Evolutionary conservation across 345 rosid genomes (phyloP).

Genomic region (Arabidopsis arenosa): DNA sequence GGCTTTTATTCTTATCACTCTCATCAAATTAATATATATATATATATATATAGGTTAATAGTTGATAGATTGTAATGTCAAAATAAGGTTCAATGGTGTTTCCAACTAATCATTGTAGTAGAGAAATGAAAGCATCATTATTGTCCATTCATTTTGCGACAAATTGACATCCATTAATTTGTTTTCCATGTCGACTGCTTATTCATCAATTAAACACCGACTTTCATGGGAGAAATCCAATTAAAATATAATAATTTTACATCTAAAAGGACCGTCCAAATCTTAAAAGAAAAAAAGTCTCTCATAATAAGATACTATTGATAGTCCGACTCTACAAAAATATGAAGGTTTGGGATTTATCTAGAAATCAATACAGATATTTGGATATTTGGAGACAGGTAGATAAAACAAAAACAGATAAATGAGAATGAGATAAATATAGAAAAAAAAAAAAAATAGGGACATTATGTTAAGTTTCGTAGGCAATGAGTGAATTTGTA

Average conservation of each 20-base stretch:
- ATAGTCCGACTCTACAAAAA: background rate
- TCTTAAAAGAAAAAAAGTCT: background rate
- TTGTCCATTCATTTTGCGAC: constrained; percentile 24
- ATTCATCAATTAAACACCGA: constrained; percentile 9
- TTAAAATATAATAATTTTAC: background rate
- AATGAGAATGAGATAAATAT: too few species aligned
- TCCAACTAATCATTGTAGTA: constrained; percentile 10
- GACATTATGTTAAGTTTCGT: background rate
- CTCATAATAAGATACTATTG: background rate
- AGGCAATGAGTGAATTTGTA: too few species aligned
- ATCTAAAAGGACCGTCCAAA: constrained; percentile 22
- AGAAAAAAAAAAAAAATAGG: too few species aligned
- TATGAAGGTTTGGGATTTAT: background rate
- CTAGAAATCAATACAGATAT: background rate
- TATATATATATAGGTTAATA: too few species aligned
- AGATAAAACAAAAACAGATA: background rate
- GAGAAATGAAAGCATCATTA: constrained; percentile 17
- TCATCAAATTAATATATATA: too few species aligned
- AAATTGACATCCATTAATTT: constrained; percentile 24
- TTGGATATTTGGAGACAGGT: background rate
- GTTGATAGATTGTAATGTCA: too few species aligned
- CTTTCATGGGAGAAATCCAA: background rate
- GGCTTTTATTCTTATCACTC: background rate
- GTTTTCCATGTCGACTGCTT: constrained; percentile 26
- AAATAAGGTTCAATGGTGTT: background rate